Evolutionary conservation across 495 filamentous ascomycete species (phyloP).

Genomic region (Hamigera avellanea): DNA sequence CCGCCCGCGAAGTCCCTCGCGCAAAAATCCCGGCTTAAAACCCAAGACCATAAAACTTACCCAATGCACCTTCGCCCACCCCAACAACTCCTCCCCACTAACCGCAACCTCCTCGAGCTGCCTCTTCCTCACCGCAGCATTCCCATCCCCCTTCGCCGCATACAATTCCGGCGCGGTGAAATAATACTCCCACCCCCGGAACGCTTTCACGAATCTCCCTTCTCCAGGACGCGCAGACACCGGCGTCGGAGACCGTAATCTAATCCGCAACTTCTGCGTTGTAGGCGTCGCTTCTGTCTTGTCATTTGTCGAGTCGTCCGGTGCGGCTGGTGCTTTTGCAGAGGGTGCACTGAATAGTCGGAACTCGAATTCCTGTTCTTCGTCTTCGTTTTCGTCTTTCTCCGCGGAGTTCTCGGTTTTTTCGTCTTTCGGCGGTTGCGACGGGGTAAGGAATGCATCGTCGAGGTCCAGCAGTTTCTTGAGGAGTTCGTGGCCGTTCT

Average conservation of each 20-base stretch:
- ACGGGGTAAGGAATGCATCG: constrained; percentile 7
- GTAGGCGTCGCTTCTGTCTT: constrained; percentile 2
- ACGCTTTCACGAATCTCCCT: constrained; percentile 31
- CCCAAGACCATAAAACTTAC: constrained; percentile 14
- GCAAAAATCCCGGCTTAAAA: not conserved
- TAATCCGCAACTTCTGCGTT: constrained; percentile 30
- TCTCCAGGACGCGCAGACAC: constrained; percentile 13
- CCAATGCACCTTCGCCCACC: constrained; percentile 28
- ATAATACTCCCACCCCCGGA: constrained; percentile 35
- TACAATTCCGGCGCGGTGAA: constrained; percentile 24
- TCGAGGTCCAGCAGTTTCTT: constrained; percentile 30
- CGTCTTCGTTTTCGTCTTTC: constrained; percentile 16
- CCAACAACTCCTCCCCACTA: constrained; percentile 21
- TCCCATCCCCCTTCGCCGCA: constrained; percentile 4
- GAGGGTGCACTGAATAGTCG: constrained; percentile 30
- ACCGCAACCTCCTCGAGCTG: constrained; percentile 33
- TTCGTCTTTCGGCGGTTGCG: constrained; percentile 1
- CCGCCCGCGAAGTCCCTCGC: not conserved
- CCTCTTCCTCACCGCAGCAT: constrained; percentile 12
- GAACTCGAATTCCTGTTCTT: constrained; percentile 38
- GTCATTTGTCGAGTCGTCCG: not conserved
- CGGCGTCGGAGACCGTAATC: constrained; percentile 30
- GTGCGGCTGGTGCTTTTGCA: not conserved
- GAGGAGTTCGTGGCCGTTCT: constrained; percentile 27
- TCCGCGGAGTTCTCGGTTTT: constrained; percentile 1